Evolutionary conservation across 1,284 basidiomycete genomes (phyloP), one percentile per base, ranked within the genome.

Genomic region (Cryptococcus sp.): DNA sequence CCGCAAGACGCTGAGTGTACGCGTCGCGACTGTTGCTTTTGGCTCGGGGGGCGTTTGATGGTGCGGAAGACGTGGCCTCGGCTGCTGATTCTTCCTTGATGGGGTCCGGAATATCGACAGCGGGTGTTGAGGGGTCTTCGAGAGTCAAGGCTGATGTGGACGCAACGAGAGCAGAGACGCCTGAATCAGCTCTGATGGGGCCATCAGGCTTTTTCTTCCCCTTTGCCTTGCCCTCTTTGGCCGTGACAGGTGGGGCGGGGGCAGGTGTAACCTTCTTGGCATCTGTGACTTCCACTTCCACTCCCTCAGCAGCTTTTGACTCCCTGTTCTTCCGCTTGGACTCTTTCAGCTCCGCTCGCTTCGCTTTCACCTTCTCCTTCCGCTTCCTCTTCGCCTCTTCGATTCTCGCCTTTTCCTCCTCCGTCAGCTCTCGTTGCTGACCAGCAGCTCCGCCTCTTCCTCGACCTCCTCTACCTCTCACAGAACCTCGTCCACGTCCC

Each of bases 1-100:
- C 51, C 11, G 65, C 52, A 23, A 68, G 17, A 15, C 63, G 63
- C 40, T 63, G 60, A 7, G 61, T 50, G 52, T 67, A 65, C n/a
- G 63, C 64, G 50, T 63, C 62, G 23, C 68, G 67, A 47, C 80
- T 82, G 64, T 88, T 87, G 66, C 89, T 86, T 73, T 91, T 91
- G 23, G 85, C 86, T 69, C 90, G 87, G 61, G 86, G 85, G 23
- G 57, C 58, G 58, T 55, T 46, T 39, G 15, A 47, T 30, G 52
- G 52, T 48, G 30, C 47, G 38, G 47, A 20, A 2, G 58, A 43
- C 39, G 46, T 40, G 16, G 50, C 35, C 17, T 42, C 42, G 27
- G 56, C n/a, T 6, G 45, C 19, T 10, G 50, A 1, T n/a, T 61
- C 20, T 15, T 39, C 22, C 25, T 35, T 5, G 3, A 55, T 30